These are phyloP conservation scores for Trypanosoma mega DNA, from an alignment of 208 protist species.

Conservation along the genomic window DNA sequence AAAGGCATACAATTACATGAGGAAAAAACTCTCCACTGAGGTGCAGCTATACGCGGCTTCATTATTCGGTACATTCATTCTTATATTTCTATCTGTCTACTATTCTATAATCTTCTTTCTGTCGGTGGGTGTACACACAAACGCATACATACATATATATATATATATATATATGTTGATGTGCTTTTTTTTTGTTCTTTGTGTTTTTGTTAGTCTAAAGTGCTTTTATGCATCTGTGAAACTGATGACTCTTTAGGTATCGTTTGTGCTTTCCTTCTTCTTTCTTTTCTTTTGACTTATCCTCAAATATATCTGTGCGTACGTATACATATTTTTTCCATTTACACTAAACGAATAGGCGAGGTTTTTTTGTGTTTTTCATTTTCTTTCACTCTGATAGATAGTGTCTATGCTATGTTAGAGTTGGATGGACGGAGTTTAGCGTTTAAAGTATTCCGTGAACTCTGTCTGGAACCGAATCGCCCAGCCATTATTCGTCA, in stretches of 20 bases:
- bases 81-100: too few species aligned
- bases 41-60: too few species aligned
- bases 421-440: constrained; percentile 58
- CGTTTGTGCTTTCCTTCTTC: background rate
- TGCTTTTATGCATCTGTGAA: too few species aligned
- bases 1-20: constrained; percentile 8
- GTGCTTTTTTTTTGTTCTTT: too few species aligned
- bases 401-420: constrained; percentile 23
- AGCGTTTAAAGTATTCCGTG: constrained; percentile 61
- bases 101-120: too few species aligned
- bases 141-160: too few species aligned
- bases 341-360: background rate
- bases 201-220: too few species aligned
- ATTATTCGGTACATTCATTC: too few species aligned
- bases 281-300: background rate
- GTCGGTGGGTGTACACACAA: too few species aligned
- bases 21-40: too few species aligned
- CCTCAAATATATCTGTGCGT: background rate
- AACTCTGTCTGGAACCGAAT: constrained; percentile 61
- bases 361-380: background rate
- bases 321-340: background rate
- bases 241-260: background rate
- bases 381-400: background rate
- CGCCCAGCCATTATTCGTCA: constrained; percentile 70
- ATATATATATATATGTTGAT: too few species aligned